phyloP scores from a whole-genome alignment of 2,329 filamentous ascomycete genomes.

The Exophiala sp. region DNA sequence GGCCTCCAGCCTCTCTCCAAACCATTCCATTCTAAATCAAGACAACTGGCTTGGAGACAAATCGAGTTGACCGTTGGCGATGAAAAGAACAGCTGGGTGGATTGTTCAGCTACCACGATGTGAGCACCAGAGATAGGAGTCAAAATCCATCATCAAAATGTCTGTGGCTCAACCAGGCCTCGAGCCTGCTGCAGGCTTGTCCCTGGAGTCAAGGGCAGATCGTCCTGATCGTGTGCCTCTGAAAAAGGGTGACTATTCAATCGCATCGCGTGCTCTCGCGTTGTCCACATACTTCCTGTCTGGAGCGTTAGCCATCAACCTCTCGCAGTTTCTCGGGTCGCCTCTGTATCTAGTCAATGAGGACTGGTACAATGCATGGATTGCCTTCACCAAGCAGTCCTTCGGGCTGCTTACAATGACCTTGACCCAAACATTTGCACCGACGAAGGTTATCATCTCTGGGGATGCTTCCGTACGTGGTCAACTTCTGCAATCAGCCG shows the following conservation, averaged over 20 bases:
- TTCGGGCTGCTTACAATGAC: conserved; percentile 73
- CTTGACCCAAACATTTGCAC: conserved; percentile 82
- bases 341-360: conserved; percentile 71
- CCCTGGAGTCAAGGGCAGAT: conserved; percentile 21
- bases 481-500: conserved; percentile 62
- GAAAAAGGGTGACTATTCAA: conserved; percentile 25
- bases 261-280: conserved; percentile 28
- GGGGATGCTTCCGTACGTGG: conserved; percentile 73
- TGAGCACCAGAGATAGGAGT: background rate
- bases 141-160: conserved; percentile 9
- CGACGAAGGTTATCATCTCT: conserved; percentile 73
- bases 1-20: background rate
- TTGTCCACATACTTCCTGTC: conserved; percentile 31
- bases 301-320: conserved; percentile 45
- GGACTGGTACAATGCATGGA: conserved; percentile 76
- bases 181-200: conserved; percentile 25
- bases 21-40: background rate
- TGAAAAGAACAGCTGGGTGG: too few relatives aligned
- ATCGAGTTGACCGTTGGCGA: too few relatives aligned
- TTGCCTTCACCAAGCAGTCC: conserved; percentile 77
- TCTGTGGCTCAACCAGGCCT: conserved; percentile 15
- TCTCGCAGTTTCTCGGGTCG: conserved; percentile 68
- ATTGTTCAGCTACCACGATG: background rate
- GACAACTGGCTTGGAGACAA: too few relatives aligned
- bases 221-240: conserved; percentile 25